Percentiles rank a stretch among this genome's conserved stretches.
Conservation (phyloP, 352 stramenopile genomes). For the Globisporangium cylindrosporum region DNA sequence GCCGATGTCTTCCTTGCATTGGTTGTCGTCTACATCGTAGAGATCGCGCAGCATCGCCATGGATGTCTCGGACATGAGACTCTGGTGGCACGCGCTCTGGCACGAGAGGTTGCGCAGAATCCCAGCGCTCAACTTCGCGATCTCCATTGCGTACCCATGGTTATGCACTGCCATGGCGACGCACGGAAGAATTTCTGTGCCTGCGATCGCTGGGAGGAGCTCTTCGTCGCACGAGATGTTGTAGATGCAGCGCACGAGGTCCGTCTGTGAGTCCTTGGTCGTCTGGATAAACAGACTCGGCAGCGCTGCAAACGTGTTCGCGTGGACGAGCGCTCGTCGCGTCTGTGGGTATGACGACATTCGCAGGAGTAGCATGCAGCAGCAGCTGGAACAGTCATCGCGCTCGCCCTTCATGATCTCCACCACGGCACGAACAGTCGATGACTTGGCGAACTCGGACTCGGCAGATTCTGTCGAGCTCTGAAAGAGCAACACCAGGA, state of each 20-base stretch:
- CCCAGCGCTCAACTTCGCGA: slow-evolving; percentile 22
- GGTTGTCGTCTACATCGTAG: slow-evolving; percentile 45
- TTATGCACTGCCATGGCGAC: slow-evolving; percentile 23
- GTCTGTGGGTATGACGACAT: slow-evolving; percentile 48
- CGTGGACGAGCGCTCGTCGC: slow-evolving; percentile 21
- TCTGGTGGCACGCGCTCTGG: slow-evolving; percentile 27
- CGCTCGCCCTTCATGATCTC: slow-evolving; percentile 20
- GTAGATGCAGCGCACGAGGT: slow-evolving; percentile 60
- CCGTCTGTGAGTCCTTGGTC: slow-evolving; percentile 27
- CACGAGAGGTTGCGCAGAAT: slow-evolving; percentile 61
- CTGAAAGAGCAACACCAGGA: slow-evolving; percentile 34
- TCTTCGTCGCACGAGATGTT: slow-evolving; percentile 49
- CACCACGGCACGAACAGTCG: slow-evolving; percentile 20
- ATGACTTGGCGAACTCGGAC: slow-evolving; percentile 29
- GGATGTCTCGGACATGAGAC: slow-evolving; percentile 37
- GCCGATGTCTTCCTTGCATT: slow-evolving; percentile 47
- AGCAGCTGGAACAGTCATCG: slow-evolving; percentile 39
- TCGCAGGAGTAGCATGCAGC: slow-evolving; percentile 52
- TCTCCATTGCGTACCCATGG: slow-evolving; percentile 21
- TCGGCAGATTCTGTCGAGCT: slow-evolving; percentile 24
- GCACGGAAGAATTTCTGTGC: slow-evolving; percentile 21
- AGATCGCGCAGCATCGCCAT: slow-evolving; percentile 45
- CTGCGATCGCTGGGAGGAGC: slow-evolving; percentile 26
- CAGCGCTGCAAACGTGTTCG: slow-evolving; percentile 19
- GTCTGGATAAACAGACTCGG: slow-evolving; percentile 34